These are phyloP conservation scores for Lasiodiplodia gonubiensis DNA, from an alignment of 2,329 filamentous ascomycete species.

Conservation along the genomic window DNA sequence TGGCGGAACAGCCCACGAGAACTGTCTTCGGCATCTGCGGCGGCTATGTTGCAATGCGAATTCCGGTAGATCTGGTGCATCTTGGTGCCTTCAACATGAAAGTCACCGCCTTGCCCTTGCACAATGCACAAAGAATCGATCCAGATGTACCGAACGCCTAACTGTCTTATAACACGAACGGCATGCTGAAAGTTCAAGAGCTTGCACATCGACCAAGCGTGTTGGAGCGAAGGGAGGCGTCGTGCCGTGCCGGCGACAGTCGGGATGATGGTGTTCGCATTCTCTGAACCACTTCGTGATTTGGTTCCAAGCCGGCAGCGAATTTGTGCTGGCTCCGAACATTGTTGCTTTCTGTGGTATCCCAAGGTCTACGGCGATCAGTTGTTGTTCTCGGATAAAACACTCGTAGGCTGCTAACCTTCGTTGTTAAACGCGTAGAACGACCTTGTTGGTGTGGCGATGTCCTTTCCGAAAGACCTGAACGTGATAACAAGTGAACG, in stretches of 20 bases:
- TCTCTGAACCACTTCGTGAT: neutral
- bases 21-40: conserved; percentile 35
- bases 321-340: neutral
- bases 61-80: conserved; percentile 42
- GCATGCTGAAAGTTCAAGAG: neutral
- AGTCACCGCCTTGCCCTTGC: conserved; percentile 32
- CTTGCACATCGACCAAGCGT: neutral
- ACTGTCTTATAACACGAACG: neutral
- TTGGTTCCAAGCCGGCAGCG: neutral
- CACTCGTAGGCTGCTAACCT: neutral
- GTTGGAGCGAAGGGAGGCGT: neutral
- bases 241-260: neutral
- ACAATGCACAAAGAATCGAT: conserved; percentile 33
- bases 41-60: conserved; percentile 39
- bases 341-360: neutral
- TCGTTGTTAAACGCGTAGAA: neutral
- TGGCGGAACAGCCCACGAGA: conserved; percentile 35
- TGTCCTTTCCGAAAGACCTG: neutral
- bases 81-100: conserved; percentile 31
- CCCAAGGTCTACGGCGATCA: neutral
- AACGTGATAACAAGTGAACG: neutral
- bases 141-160: conserved; percentile 32
- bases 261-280: neutral
- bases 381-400: neutral
- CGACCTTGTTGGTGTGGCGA: neutral